A percentile compares a stretch with the other conserved stretches of the same genome.
Conservation (phyloP, 495 filamentous ascomycete genomes). For the Pyronema omphalodes region DNA sequence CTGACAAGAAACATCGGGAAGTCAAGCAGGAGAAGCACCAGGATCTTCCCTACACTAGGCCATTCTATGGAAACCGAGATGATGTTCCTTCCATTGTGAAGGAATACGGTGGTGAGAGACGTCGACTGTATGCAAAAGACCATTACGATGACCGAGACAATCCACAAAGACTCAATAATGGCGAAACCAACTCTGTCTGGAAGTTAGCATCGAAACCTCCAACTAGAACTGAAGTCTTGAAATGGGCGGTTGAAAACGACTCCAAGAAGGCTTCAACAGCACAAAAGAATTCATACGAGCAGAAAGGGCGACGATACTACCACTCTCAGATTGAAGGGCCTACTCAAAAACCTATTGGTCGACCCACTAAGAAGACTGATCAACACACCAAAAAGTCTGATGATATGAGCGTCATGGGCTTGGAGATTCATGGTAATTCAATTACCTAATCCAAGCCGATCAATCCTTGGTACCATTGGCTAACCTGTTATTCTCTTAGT, state of each 20-base stretch:
- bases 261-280: background rate
- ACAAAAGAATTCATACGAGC: no score
- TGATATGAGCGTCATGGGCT: constrained; percentile 85
- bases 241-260: background rate
- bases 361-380: constrained; percentile 43
- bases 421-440: constrained; percentile 53
- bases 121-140: constrained; percentile 54
- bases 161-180: no score
- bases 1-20: constrained; percentile 33
- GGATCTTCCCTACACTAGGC: constrained; percentile 44
- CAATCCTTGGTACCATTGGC: background rate
- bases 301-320: no score
- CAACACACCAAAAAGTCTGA: background rate
- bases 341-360: constrained; percentile 69
- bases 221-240: background rate
- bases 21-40: constrained; percentile 12
- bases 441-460: no score
- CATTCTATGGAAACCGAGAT: constrained; percentile 68
- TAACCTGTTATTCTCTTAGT: constrained; percentile 27
- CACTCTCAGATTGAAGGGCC: constrained; percentile 59
- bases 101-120: constrained; percentile 81
- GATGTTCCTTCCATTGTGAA: constrained; percentile 65
- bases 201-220: background rate
- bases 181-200: background rate
- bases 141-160: constrained; percentile 35